These are phyloP conservation scores for Quercus agrifolia DNA, from an alignment of 306 rosid species.

Conservation along the genomic window DNA sequence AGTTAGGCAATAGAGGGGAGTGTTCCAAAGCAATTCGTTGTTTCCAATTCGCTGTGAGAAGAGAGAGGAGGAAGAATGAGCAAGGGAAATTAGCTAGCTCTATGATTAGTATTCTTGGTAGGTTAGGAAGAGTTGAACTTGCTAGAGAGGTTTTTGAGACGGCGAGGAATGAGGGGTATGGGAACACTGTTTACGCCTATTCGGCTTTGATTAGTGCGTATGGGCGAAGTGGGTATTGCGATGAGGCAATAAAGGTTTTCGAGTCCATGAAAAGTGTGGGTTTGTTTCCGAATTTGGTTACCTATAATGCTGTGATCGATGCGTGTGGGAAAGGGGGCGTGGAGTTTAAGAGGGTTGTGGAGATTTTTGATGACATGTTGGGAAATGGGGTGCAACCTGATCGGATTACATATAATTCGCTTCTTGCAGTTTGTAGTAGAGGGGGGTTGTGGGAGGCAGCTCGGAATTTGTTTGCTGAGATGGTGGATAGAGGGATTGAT, in stretches of 20 bases:
- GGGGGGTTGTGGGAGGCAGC: conserved; percentile 85
- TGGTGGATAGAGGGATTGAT: conserved; percentile 58
- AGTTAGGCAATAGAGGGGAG: conserved; percentile 64
- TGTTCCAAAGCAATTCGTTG: conserved; percentile 51
- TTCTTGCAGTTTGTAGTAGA: conserved; percentile 72
- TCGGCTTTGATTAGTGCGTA: conserved; percentile 82
- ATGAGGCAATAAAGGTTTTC: conserved; percentile 53
- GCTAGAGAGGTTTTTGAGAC: conserved; percentile 57
- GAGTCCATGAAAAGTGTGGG: conserved; percentile 64
- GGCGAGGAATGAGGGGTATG: conserved; percentile 64
- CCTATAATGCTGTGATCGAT: conserved; percentile 85
- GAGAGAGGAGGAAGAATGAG: conserved; percentile 46
- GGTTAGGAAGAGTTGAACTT: conserved; percentile 69
- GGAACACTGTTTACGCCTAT: conserved; percentile 70
- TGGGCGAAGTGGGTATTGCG: conserved; percentile 64
- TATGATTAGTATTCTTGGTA: conserved; percentile 88
- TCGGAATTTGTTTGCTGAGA: conserved; percentile 55
- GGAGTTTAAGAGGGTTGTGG: conserved; percentile 57
- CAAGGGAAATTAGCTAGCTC: conserved; percentile 78
- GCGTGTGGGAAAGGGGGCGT: conserved; percentile 79
- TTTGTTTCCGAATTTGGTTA: conserved; percentile 74
- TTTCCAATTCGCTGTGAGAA: conserved; percentile 63
- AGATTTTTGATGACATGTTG: conserved; percentile 69
- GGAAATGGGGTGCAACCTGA: conserved; percentile 61
- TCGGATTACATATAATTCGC: conserved; percentile 77